These are phyloP conservation scores for Dryadomyces sulphureus DNA, from an alignment of 2,329 filamentous ascomycete genomes.

Conservation along the genomic window DNA sequence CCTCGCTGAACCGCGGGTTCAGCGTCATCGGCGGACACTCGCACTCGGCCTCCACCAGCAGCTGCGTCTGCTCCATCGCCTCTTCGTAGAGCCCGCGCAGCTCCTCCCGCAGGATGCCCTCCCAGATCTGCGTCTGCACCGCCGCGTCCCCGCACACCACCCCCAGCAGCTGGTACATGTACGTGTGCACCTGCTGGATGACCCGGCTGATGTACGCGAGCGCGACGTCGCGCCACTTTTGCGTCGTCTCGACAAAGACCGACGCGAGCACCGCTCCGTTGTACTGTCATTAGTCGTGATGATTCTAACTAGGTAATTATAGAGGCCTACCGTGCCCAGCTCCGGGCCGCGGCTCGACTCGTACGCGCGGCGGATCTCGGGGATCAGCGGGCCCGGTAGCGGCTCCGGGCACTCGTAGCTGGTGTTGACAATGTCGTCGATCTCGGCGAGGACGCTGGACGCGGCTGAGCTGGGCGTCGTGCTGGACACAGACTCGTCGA, in stretches of 20 bases:
- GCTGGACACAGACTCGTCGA: too few species aligned
- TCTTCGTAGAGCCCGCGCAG: conserved; percentile 28
- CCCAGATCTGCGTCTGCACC: conserved; percentile 27
- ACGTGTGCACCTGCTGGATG: conserved; percentile 36
- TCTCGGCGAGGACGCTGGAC: conserved; percentile 11
- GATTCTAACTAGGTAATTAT: not conserved
- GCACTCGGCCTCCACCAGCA: conserved; percentile 37
- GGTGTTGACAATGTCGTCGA: conserved; percentile 15
- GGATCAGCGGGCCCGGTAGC: conserved; percentile 20
- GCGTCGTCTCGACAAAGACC: conserved; percentile 37
- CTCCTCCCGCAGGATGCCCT: conserved; percentile 27
- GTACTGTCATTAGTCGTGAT: conserved; percentile 15
- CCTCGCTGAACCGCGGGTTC: conserved; percentile 36
- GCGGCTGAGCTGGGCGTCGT: conserved; percentile 1
- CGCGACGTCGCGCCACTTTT: conserved; percentile 35
- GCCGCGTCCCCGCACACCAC: conserved; percentile 26
- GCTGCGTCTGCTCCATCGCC: conserved; percentile 32
- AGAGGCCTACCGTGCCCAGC: conserved; percentile 32
- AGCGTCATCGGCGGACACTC: conserved; percentile 29
- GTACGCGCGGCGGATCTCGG: conserved; percentile 29
- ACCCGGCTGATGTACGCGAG: conserved; percentile 33
- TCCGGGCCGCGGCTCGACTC: conserved; percentile 33
- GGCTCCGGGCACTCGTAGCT: conserved; percentile 12
- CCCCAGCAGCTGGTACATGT: conserved; percentile 28
- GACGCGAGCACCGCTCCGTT: conserved; percentile 23